Conservation (phyloP, 148 eudicot genomes). For the Cornus florida region DNA sequence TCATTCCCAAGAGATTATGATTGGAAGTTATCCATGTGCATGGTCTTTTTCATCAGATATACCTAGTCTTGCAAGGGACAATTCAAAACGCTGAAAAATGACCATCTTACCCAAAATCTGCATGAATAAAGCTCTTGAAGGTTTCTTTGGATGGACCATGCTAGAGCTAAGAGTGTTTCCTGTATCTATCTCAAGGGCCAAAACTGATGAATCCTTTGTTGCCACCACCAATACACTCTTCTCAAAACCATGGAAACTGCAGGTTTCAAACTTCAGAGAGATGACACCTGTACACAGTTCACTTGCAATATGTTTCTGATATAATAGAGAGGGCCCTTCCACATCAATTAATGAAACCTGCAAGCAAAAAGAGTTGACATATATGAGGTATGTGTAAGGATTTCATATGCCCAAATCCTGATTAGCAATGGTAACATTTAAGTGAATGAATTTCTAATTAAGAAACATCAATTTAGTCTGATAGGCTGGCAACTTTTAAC, state of each 20-base stretch:
- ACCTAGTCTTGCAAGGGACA: neutral
- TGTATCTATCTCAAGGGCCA: conserved; percentile 72
- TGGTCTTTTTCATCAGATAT: neutral
- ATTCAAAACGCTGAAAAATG: neutral
- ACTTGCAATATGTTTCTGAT: conserved; percentile 66
- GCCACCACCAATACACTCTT: conserved; percentile 70
- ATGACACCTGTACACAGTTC: conserved; percentile 68
- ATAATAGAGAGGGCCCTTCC: conserved; percentile 57
- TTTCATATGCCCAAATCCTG: neutral
- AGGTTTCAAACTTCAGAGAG: conserved; percentile 69
- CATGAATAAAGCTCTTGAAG: conserved; percentile 76
- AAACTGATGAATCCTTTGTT: conserved; percentile 79
- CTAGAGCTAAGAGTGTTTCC: conserved; percentile 63
- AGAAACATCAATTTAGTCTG: neutral
- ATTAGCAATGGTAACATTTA: neutral
- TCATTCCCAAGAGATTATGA: neutral
- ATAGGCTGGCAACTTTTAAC: neutral
- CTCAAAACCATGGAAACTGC: conserved; percentile 76
- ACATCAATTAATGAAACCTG: conserved; percentile 78
- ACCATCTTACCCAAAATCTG: conserved; percentile 62
- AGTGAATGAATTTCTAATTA: neutral
- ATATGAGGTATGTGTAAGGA: neutral
- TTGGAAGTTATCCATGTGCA: neutral
- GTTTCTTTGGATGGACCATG: conserved; percentile 75
- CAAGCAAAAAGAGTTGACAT: neutral